These are phyloP conservation scores for Paraconiothyrium sp. DNA, from an alignment of 2,329 filamentous ascomycete genomes.

Conservation along the genomic window DNA sequence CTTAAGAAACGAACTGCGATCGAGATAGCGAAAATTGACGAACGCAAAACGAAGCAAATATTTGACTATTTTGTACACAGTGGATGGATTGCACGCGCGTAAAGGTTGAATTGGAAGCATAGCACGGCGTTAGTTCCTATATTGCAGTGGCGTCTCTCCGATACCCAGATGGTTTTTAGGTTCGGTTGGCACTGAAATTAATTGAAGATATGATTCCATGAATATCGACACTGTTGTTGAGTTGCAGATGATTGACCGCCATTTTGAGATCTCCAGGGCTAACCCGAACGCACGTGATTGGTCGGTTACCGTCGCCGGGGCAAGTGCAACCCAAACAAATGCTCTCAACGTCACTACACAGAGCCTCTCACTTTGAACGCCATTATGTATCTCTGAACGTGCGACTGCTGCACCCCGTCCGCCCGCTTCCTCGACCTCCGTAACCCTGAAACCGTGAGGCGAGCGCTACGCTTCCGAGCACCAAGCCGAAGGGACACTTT, in stretches of 20 bases:
- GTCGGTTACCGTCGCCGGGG: conserved; percentile 13
- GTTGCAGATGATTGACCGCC: neutral
- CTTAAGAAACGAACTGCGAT: conserved; percentile 95
- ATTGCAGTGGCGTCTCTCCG: conserved; percentile 24
- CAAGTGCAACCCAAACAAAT: conserved; percentile 30
- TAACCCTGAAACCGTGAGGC: neutral
- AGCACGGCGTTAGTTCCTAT: conserved; percentile 15
- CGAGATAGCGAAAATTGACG: conserved; percentile 84
- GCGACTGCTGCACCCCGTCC: neutral
- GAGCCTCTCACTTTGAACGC: conserved; percentile 18
- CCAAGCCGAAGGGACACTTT: conserved; percentile 33
- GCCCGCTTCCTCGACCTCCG: neutral
- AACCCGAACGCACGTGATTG: conserved; percentile 9
- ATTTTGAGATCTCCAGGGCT: neutral
- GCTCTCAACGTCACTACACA: conserved; percentile 22
- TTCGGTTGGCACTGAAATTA: neutral
- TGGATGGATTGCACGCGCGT: conserved; percentile 91
- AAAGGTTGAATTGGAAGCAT: conserved; percentile 18
- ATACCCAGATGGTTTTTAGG: conserved; percentile 31
- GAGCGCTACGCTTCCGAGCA: neutral
- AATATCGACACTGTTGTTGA: neutral
- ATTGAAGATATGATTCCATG: neutral
- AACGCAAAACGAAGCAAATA: conserved; percentile 82
- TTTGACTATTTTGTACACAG: conserved; percentile 95
- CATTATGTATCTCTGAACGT: conserved; percentile 32